A percentile compares a stretch with the other conserved stretches of the same genome.
Conservation (phyloP, 305 asterid genomes). For the Ruellia speciosa region DNA sequence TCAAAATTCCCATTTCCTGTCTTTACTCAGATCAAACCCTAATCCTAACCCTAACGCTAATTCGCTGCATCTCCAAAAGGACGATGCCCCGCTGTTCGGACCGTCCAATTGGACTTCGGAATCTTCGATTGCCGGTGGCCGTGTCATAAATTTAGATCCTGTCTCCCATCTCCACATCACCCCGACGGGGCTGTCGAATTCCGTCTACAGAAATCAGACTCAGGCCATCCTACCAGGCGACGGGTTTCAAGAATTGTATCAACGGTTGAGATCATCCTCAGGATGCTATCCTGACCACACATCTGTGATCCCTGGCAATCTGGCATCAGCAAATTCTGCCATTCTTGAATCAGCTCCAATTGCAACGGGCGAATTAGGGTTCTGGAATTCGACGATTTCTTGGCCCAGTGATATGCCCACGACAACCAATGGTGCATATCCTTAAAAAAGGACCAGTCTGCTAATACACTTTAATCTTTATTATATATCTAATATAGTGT, state of each 20-base stretch:
- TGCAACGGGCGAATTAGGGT: conserved; percentile 38
- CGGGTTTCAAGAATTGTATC: conserved; percentile 58
- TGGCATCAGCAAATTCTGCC: conserved; percentile 22
- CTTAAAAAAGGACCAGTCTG: conserved; percentile 17
- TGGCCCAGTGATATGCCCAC: conserved; percentile 54
- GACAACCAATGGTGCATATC: conserved; percentile 42
- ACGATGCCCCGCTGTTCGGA: conserved; percentile 29
- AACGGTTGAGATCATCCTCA: conserved; percentile 37
- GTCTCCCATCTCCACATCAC: conserved; percentile 25
- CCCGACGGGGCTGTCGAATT: conserved; percentile 18
- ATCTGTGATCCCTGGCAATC: conserved; percentile 30
- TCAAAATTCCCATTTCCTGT: conserved; percentile 43
- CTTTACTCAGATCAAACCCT: conserved; percentile 38
- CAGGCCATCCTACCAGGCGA: conserved; percentile 26
- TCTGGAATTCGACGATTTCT: conserved; percentile 39
- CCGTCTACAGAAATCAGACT: conserved; percentile 35
- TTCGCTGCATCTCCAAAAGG: conserved; percentile 20
- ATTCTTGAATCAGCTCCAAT: conserved; percentile 63
- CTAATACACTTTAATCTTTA: too few relatives aligned
- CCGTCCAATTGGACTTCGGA: conserved; percentile 23
- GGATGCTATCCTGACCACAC: conserved; percentile 29
- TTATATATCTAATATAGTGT: conserved; percentile 6
- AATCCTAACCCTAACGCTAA: conserved; percentile 27
- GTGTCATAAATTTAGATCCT: conserved; percentile 31
- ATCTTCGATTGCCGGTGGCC: conserved; percentile 8